phyloP scores from a whole-genome alignment of 371 early-diverging fungal genomes.

The Rhizopus delemar region DNA sequence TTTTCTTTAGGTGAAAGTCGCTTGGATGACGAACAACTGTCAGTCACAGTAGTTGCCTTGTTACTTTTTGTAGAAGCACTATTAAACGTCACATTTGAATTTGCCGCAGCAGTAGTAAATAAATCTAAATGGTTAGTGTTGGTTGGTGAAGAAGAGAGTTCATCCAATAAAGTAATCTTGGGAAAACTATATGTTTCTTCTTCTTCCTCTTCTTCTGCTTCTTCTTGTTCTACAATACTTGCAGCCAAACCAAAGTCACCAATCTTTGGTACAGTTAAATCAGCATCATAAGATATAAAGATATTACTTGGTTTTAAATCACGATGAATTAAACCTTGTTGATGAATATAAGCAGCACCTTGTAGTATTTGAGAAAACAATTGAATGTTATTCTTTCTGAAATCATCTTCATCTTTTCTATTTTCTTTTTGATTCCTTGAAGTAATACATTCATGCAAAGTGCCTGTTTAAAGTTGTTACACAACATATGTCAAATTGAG shows the following conservation, averaged over 20 bases:
- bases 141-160: not conserved
- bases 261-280: constrained; percentile 68
- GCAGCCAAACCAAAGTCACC: constrained; percentile 90
- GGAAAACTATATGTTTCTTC: not conserved
- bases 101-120: not conserved
- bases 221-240: constrained; percentile 30
- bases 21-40: not conserved
- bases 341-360: constrained; percentile 74
- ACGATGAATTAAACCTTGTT: constrained; percentile 72
- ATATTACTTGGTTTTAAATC: constrained; percentile 85
- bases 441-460: constrained; percentile 47
- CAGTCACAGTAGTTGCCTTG: not conserved
- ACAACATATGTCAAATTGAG: not conserved
- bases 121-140: not conserved
- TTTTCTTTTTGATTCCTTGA: constrained; percentile 32
- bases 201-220: not conserved
- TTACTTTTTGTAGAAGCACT: not conserved
- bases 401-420: not conserved
- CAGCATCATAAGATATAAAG: constrained; percentile 53
- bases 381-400: constrained; percentile 31
- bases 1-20: constrained; percentile 2
- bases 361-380: constrained; percentile 59
- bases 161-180: constrained; percentile 1
- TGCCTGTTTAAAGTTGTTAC: constrained; percentile 28
- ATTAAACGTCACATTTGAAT: not conserved